Base-by-base conservation (phyloP, 352 stramenopile genomes). In the Phytophthora kernoviae region DNA sequence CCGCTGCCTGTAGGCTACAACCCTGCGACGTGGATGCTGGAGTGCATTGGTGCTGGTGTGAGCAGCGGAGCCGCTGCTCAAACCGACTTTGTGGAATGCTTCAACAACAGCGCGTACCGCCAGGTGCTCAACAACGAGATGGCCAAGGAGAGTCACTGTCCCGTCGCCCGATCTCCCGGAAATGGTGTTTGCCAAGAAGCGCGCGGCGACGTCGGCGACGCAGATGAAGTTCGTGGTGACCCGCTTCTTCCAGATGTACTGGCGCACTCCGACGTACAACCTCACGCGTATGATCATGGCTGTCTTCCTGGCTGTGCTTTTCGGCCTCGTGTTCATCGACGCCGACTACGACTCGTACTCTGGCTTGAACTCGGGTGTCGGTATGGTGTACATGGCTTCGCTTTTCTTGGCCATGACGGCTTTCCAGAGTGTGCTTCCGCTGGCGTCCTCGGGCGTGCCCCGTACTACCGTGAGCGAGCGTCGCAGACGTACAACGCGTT, bases 401-500 rank as follows among this genome's bases (percentile, higher is more conserved):
- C 24, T 88, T 21, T 93, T 95, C 54, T 67, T 52, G 2, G 43
- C 45, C 20, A 71, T 90, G 26, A 79, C 81, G 22, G 67, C 62
- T 17, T 79, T 94, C 34, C 62, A 89, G 30, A 82, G 57, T 0
- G 72, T 88, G 6, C 41, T 96, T 2, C 65, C 77, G 10, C 49
- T 93, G 0, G 94, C 96, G 65, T 73, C 83, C 8, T 84, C 96
- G 50, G 53, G 42, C 53, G 53, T 90, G 64, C 42, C 1, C 24
- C 53, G 5, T 61, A 54, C 43, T 98, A 98, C 80, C 73, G 91
- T 9, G 92, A 98, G 62, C 90, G 94, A 20, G 81, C 87, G 9
- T 77, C 86, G 17, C 63, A 92, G 62, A 97, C 96, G 66, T 98
- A 98, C 66, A 80, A 87, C 45, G 63, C 84, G 30, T 58, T 80